Conservation (phyloP, 345 rosid species). For the Bruguiera sexangula region DNA sequence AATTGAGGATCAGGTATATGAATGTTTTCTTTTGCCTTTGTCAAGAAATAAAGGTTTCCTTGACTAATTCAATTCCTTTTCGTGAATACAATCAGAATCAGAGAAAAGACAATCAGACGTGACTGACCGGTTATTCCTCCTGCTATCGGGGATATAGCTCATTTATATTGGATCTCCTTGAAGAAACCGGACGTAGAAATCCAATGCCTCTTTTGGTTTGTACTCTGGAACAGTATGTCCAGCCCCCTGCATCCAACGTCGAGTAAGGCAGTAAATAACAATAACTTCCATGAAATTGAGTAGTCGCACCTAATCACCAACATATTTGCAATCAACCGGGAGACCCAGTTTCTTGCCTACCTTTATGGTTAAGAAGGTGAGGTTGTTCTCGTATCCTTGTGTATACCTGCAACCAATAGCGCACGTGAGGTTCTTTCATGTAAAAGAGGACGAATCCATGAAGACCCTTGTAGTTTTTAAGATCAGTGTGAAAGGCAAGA, state of each 20-base stretch:
- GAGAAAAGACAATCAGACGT: too few species aligned
- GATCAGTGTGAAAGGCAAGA: neutral
- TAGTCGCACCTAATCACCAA: neutral
- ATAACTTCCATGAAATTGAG: too few species aligned
- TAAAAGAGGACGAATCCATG: neutral
- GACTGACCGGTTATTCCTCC: too few species aligned
- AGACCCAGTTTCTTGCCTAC: slow-evolving; percentile 20
- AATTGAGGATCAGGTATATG: too few species aligned
- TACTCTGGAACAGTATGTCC: slow-evolving; percentile 91
- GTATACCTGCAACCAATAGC: slow-evolving; percentile 39
- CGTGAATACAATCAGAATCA: too few species aligned
- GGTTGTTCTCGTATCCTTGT: slow-evolving; percentile 73
- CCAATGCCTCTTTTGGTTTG: slow-evolving; percentile 73
- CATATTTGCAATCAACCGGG: neutral
- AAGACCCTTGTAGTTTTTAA: neutral
- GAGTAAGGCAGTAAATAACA: neutral
- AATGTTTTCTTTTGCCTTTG: too few species aligned
- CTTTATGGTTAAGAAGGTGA: slow-evolving; percentile 80
- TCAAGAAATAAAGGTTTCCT: too few species aligned
- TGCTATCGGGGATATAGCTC: neutral
- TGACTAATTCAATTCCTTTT: too few species aligned
- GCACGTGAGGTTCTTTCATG: neutral
- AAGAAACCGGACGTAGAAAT: slow-evolving; percentile 75
- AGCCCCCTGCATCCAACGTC: slow-evolving; percentile 52
- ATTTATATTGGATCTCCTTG: slow-evolving; percentile 46